Percentiles rank a stretch among this genome's conserved stretches.
phyloP scores from a whole-genome alignment of 2,329 filamentous ascomycete genomes.

The Aureobasidium sp. region DNA sequence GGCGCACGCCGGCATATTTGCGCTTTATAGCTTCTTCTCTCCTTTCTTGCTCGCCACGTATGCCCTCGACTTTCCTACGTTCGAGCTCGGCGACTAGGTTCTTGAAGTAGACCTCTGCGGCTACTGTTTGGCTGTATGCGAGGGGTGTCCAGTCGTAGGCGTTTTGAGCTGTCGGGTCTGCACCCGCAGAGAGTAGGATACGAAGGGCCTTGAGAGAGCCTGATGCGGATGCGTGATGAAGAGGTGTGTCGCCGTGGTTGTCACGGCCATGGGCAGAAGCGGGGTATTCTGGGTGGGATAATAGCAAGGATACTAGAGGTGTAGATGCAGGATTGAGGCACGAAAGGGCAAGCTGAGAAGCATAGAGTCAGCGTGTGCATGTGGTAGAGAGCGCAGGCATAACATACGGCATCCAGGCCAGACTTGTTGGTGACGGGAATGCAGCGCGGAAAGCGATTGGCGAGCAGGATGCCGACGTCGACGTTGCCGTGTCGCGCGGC shows the following conservation, averaged over 20 bases:
- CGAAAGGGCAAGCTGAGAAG: slow-evolving; percentile 33
- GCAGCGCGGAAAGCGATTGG: slow-evolving; percentile 54
- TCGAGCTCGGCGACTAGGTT: slow-evolving; percentile 66
- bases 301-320: slow-evolving; percentile 38
- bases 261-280: slow-evolving; percentile 41
- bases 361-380: not conserved
- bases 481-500: slow-evolving; percentile 64
- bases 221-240: slow-evolving; percentile 79
- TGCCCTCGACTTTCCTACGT: slow-evolving; percentile 43
- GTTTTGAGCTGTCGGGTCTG: slow-evolving; percentile 66
- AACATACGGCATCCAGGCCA: slow-evolving; percentile 60
- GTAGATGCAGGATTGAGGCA: slow-evolving; percentile 32
- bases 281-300: slow-evolving; percentile 28
- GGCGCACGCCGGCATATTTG: slow-evolving; percentile 17
- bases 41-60: slow-evolving; percentile 11
- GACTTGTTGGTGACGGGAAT: slow-evolving; percentile 59
- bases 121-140: slow-evolving; percentile 74
- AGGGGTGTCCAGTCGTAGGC: slow-evolving; percentile 74
- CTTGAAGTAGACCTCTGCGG: slow-evolving; percentile 80
- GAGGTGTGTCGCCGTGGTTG: slow-evolving; percentile 70
- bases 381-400: slow-evolving; percentile 17
- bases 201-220: slow-evolving; percentile 72
- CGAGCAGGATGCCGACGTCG: slow-evolving; percentile 66
- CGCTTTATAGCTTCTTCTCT: slow-evolving; percentile 15
- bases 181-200: slow-evolving; percentile 70